A percentile compares a stretch with the other conserved stretches of the same genome.
Conservation (phyloP, 257 asterid species). For the Lycium ferocissimum region DNA sequence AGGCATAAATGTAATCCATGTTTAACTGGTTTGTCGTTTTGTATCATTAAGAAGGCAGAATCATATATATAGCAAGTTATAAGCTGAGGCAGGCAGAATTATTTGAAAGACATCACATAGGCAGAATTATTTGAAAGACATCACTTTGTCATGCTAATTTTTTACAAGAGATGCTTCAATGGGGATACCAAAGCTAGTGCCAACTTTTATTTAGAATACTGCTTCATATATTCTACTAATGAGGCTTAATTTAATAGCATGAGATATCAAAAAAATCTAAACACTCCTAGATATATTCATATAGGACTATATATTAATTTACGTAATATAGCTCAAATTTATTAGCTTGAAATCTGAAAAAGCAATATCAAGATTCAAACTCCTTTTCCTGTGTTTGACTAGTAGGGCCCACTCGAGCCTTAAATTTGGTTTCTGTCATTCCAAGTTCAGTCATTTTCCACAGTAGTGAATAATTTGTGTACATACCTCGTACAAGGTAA, state of each 20-base stretch:
- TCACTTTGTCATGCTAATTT: background rate
- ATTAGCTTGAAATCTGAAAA: background rate
- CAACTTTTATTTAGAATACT: background rate
- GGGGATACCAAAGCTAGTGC: conserved; percentile 29
- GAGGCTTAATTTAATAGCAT: background rate
- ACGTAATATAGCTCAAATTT: no score
- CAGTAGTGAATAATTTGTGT: background rate
- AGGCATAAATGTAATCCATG: background rate
- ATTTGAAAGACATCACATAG: conserved; percentile 22
- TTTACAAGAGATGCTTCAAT: conserved; percentile 44
- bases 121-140: conserved; percentile 24
- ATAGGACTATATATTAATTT: background rate
- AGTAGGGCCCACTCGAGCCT: background rate
- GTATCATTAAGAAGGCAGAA: background rate
- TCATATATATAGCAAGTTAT: background rate
- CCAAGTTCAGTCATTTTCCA: background rate
- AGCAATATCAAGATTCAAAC: conserved; percentile 14
- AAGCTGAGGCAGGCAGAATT: background rate
- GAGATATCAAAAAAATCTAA: background rate
- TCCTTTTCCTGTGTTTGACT: background rate
- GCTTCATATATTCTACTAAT: background rate
- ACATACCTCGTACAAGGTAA: background rate
- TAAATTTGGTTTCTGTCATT: background rate
- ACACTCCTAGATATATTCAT: background rate
- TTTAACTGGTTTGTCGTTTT: background rate